A percentile compares a stretch with the other conserved stretches of the same genome.
phyloP scores from a whole-genome alignment of 257 asterid genomes.

The Phtheirospermum japonicum region DNA sequence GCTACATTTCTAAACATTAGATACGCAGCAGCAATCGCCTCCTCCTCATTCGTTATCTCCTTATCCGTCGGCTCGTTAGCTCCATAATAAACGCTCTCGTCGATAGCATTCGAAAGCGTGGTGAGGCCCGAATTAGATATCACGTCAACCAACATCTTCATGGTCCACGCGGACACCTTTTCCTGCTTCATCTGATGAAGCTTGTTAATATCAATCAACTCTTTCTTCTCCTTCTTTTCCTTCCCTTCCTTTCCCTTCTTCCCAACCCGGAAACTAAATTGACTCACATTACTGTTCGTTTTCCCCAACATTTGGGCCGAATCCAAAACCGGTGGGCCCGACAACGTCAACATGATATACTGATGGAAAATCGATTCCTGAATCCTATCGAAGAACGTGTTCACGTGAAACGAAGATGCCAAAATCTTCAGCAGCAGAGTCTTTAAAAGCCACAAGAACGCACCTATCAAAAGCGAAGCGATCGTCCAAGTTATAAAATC shows the following conservation, averaged over 20 bases:
- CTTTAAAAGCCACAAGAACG: constrained; percentile 81
- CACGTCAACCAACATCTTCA: constrained; percentile 85
- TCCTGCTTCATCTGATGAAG: constrained; percentile 87
- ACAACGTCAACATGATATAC: constrained; percentile 63
- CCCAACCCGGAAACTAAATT: constrained; percentile 54
- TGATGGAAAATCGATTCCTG: constrained; percentile 87
- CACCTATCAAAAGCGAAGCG: constrained; percentile 60
- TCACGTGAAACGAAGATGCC: constrained; percentile 88
- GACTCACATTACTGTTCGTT: constrained; percentile 51
- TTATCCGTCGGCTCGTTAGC: constrained; percentile 66
- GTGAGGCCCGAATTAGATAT: constrained; percentile 79
- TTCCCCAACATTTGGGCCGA: constrained; percentile 52
- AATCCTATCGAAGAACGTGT: constrained; percentile 84
- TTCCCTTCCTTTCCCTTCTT: constrained; percentile 72
- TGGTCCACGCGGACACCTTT: constrained; percentile 94
- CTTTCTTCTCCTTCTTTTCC: constrained; percentile 53
- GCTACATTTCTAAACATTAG: constrained; percentile 78
- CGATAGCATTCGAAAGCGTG: constrained; percentile 67
- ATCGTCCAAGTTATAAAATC: constrained; percentile 76
- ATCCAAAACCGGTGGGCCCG: constrained; percentile 82
- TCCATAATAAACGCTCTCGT: constrained; percentile 48
- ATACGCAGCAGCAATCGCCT: constrained; percentile 91
- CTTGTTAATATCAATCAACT: constrained; percentile 64
- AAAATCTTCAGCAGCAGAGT: constrained; percentile 72
- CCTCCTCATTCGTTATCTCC: constrained; percentile 88